Evolutionary conservation across 371 early-diverging fungal genomes (phyloP).

Genomic region (Nematocida sp.): DNA sequence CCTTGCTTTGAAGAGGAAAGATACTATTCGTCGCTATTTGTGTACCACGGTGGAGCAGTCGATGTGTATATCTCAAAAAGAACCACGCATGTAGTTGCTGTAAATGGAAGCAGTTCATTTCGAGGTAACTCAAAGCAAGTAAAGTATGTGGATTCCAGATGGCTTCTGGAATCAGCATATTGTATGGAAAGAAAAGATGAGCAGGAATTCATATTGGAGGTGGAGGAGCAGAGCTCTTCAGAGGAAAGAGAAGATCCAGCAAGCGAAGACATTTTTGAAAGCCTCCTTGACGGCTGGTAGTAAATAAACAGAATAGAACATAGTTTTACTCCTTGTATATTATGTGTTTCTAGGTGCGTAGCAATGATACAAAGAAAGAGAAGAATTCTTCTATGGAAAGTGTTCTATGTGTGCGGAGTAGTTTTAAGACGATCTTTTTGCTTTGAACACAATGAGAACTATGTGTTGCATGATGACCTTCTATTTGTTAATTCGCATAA

Average conservation of each 20-base stretch:
- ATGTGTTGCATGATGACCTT: too few species aligned
- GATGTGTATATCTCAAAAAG: background rate
- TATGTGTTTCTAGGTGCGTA: too few species aligned
- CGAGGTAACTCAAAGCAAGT: background rate
- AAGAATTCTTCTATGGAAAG: too few species aligned
- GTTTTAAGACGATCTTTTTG: too few species aligned
- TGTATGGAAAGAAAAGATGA: conserved; percentile 6
- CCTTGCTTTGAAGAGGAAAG: background rate
- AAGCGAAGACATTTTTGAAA: background rate
- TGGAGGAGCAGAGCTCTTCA: background rate
- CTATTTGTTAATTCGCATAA: too few species aligned
- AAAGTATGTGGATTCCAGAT: conserved; percentile 26
- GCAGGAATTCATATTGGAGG: background rate
- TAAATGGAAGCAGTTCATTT: background rate
- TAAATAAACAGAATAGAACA: background rate
- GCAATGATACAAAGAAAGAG: too few species aligned
- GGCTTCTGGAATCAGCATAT: conserved; percentile 34
- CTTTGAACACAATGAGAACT: too few species aligned
- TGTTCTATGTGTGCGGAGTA: too few species aligned
- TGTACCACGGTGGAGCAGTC: conserved; percentile 22
- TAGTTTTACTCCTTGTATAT: background rate
- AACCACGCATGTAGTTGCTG: conserved; percentile 21
- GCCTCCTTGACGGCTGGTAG: background rate
- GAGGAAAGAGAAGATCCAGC: background rate
- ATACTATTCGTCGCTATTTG: conserved; percentile 10